These are phyloP conservation scores for Thelephora terrestris DNA, from an alignment of 1,284 basidiomycete species.

Conservation along the genomic window DNA sequence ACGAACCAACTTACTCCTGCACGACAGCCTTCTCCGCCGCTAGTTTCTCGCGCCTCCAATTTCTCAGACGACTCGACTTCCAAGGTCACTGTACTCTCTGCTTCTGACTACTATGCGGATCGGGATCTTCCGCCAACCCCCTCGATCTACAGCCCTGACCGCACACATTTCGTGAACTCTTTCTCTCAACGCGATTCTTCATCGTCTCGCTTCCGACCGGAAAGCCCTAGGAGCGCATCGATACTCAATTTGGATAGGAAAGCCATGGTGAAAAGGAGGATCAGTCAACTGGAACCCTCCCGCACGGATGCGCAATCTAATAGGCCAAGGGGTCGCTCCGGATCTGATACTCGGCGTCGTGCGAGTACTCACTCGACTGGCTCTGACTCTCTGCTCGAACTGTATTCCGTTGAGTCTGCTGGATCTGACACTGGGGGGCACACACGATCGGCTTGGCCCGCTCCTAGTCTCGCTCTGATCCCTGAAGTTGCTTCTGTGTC, in stretches of 20 bases:
- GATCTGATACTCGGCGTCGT: neutral
- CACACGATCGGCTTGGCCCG: neutral
- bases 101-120: conserved; percentile 4
- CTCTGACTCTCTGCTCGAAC: neutral
- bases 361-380: neutral
- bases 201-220: conserved; percentile 1
- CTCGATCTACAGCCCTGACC: neutral
- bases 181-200: too few relatives aligned
- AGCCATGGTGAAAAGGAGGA: conserved; percentile 42
- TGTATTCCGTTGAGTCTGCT: neutral
- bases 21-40: conserved; percentile 13
- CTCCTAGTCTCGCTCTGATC: neutral
- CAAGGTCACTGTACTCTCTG: conserved; percentile 14
- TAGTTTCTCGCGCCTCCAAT: conserved; percentile 8
- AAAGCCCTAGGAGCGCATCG: conserved; percentile 35
- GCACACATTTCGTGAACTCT: too few relatives aligned
- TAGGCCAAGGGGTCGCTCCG: too few relatives aligned
- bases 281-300: conserved; percentile 33
- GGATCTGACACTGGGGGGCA: neutral
- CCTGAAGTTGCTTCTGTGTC: neutral
- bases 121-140: conserved; percentile 1
- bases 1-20: conserved; percentile 9
- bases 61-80: conserved; percentile 7
- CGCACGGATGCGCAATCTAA: too few relatives aligned
- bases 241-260: conserved; percentile 37